A percentile compares a stretch with the other conserved stretches of the same genome.
phyloP scores from a whole-genome alignment of 2,329 filamentous ascomycete genomes.

The Fusarium verticillioides region DNA sequence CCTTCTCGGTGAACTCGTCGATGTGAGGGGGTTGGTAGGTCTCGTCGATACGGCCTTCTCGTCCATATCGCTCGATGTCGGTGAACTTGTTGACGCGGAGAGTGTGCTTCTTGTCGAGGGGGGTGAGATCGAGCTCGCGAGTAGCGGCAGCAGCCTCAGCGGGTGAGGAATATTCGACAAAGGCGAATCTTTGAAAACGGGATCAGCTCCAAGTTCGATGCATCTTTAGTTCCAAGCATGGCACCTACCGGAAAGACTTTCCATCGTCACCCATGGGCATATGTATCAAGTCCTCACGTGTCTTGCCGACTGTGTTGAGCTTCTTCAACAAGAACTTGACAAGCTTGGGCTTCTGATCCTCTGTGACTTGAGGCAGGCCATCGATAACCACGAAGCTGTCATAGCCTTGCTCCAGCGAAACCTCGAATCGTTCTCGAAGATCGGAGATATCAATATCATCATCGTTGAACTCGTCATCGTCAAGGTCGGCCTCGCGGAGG shows the following conservation, averaged over 20 bases:
- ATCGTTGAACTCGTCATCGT: slow-evolving; percentile 86
- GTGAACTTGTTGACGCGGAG: slow-evolving; percentile 97
- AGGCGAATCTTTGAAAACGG: slow-evolving; percentile 77
- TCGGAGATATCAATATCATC: slow-evolving; percentile 96
- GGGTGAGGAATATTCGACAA: slow-evolving; percentile 93
- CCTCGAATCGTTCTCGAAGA: slow-evolving; percentile 92
- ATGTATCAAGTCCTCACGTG: slow-evolving; percentile 86
- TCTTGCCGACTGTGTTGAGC: slow-evolving; percentile 85
- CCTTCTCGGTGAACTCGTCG: slow-evolving; percentile 88
- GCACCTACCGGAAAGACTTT: slow-evolving; percentile 82
- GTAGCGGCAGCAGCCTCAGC: slow-evolving; percentile 91
- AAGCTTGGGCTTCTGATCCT: slow-evolving; percentile 92
- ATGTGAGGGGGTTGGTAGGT: slow-evolving; percentile 86
- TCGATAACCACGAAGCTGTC: slow-evolving; percentile 97
- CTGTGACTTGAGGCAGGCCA: slow-evolving; percentile 87
- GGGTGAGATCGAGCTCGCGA: slow-evolving; percentile 84
- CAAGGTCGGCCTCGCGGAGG: slow-evolving; percentile 89
- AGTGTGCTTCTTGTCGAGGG: slow-evolving; percentile 97
- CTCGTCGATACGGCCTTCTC: slow-evolving; percentile 93
- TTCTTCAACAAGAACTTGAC: slow-evolving; percentile 97
- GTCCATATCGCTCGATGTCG: slow-evolving; percentile 95
- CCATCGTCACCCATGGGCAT: slow-evolving; percentile 94
- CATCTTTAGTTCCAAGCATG: neutral
- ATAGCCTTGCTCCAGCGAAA: slow-evolving; percentile 93
- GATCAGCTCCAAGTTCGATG: slow-evolving; percentile 22